Conservation (phyloP, 2,329 filamentous ascomycete genomes). For the Paecilomyces sp. region DNA sequence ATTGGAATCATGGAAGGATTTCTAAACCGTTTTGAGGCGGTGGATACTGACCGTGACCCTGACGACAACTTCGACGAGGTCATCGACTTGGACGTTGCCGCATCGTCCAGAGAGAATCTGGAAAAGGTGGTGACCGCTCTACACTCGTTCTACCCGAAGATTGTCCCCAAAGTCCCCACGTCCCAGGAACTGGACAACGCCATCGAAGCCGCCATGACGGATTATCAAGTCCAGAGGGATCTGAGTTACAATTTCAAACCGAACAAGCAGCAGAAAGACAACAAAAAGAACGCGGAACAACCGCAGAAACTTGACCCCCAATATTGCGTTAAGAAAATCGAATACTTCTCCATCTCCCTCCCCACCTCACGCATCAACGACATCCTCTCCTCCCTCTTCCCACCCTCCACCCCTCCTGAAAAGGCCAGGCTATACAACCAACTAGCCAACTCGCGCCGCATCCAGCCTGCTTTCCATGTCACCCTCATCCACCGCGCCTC, state of each 20-base stretch:
- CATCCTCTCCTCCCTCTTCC: conserved; percentile 66
- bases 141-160: conserved; percentile 67
- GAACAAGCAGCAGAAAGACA: conserved; percentile 28
- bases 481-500: conserved; percentile 79
- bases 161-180: conserved; percentile 61
- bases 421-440: conserved; percentile 65
- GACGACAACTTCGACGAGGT: conserved; percentile 77
- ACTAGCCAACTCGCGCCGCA: conserved; percentile 63
- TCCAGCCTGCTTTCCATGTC: conserved; percentile 86
- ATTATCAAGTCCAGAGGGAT: conserved; percentile 71
- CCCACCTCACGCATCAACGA: conserved; percentile 44
- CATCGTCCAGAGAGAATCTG: conserved; percentile 75
- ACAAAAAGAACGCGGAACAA: conserved; percentile 13
- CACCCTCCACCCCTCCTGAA: conserved; percentile 41
- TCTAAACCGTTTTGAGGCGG: conserved; percentile 73
- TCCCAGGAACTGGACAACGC: conserved; percentile 70
- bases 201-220: conserved; percentile 64
- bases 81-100: conserved; percentile 74
- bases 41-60: conserved; percentile 59
- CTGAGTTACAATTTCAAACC: conserved; percentile 55
- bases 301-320: conserved; percentile 19
- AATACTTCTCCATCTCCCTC: conserved; percentile 59
- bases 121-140: conserved; percentile 69
- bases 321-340: conserved; percentile 47
- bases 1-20: conserved; percentile 94